A percentile compares a stretch with the other conserved stretches of the same genome.
phyloP scores from a whole-genome alignment of 306 rosid genomes.

The Sicyos baderoa region DNA sequence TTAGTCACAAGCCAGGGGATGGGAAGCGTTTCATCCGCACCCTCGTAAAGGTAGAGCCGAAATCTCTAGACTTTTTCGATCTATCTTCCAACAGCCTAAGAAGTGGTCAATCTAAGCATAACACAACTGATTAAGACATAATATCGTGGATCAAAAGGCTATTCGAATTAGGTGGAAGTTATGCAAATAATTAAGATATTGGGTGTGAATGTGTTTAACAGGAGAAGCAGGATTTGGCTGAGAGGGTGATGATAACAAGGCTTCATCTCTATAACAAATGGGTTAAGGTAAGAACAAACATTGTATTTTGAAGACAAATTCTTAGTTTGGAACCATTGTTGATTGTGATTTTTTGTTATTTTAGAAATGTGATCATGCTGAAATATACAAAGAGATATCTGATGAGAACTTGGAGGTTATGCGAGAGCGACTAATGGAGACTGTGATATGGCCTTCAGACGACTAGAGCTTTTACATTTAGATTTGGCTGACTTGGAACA shows the following conservation, averaged over 20 bases:
- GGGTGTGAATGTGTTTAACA: conserved; percentile 20
- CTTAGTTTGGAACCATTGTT: neutral
- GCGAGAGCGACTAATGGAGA: conserved; percentile 89
- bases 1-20: conserved; percentile 61
- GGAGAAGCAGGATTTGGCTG: conserved; percentile 93
- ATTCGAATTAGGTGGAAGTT: neutral
- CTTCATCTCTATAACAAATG: conserved; percentile 91
- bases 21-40: conserved; percentile 68
- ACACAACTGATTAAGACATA: no score
- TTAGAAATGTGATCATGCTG: conserved; percentile 90
- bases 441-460: conserved; percentile 98
- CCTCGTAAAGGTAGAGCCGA: conserved; percentile 64
- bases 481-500: conserved; percentile 42
- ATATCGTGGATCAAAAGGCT: neutral
- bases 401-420: conserved; percentile 84
- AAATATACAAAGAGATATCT: conserved; percentile 76
- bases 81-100: neutral
- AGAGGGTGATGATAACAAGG: conserved; percentile 92
- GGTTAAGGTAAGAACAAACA: conserved; percentile 58
- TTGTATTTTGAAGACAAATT: conserved; percentile 1
- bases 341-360: neutral
- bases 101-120: neutral
- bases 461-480: conserved; percentile 72
- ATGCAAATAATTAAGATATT: neutral
- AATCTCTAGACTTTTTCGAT: neutral